Base-by-base conservation (phyloP, 768 basidiomycete genomes). In the Clitopilus hobsonii region DNA sequence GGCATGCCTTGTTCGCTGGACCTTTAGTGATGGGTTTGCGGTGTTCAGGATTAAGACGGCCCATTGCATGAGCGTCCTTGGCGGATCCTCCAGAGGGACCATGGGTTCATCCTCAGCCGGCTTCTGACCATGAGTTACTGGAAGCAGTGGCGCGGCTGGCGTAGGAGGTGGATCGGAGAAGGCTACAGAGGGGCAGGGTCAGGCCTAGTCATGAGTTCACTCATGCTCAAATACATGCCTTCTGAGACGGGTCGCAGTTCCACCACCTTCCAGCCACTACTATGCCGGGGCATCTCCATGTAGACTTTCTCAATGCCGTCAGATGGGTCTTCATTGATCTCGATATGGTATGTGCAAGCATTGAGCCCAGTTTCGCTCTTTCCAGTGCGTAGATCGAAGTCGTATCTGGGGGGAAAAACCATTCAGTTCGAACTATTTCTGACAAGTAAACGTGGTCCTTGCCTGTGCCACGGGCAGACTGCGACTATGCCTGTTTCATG, bases 401-500 rank as follows among this genome's bases (percentile, higher is more conserved):
- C 88, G 59, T 89, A 88, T 65, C 86, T 86, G 55, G n/a, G 38
- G 36, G 25, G 48, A 30, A 50, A 26, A 38, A 49, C 23, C 48
- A 32, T 49, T 29, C 16, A 18, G n/a, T 18, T 29, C 11, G 16
- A 18, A 51, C 5, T 16, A 20, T 52, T n/a, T 20, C 11, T 5
- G 18, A 48, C 22, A 20, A 23, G 1, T 5, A 28, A 7, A 26
- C 25, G n/a, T 11, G 24, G 23, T 18, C 57, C 74, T 41, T 48
- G 83, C 85, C 85, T 75, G 65, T 89, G 86, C 86, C 88, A 89
- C 2, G 87, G 88, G 67, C 87, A 89, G 10, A 88, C 87, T 8
- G 83, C 83, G 1, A 89, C 81, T 2, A 81, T 59, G 18, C 80
- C 78, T 11, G 68, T 70, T 49, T 85, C 84, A 57, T 77, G 84